A percentile compares a stretch with the other conserved stretches of the same genome.
These are phyloP conservation scores for Colletotrichum plurivorum DNA, from an alignment of 2,329 filamentous ascomycete species.

Conservation along the genomic window DNA sequence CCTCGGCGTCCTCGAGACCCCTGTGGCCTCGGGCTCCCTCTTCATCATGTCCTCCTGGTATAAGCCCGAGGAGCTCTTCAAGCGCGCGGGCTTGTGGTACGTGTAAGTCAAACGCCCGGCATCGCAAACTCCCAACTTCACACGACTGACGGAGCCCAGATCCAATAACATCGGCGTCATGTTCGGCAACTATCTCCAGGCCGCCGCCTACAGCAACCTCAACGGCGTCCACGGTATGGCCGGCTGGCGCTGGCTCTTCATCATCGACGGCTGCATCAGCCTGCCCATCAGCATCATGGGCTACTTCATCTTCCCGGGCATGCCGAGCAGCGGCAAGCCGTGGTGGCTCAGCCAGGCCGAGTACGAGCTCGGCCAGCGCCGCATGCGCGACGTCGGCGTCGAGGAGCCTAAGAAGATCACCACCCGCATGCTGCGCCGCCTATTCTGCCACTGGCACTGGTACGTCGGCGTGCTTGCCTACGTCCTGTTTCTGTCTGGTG, in stretches of 20 bases:
- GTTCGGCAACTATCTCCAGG: constrained; percentile 50
- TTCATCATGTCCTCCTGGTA: constrained; percentile 49
- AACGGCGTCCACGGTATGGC: constrained; percentile 62
- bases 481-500: constrained; percentile 40
- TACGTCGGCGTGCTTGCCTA: constrained; percentile 45
- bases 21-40: constrained; percentile 37
- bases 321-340: constrained; percentile 54
- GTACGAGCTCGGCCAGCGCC: constrained; percentile 50
- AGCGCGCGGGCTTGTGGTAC: constrained; percentile 62
- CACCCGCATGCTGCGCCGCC: constrained; percentile 43
- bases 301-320: constrained; percentile 60
- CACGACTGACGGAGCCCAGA: constrained; percentile 4
- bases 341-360: constrained; percentile 51
- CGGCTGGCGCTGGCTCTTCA: constrained; percentile 67
- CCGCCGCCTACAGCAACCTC: constrained; percentile 62
- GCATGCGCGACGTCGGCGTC: constrained; percentile 44
- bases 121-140: background rate
- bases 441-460: constrained; percentile 46
- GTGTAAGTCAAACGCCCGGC: constrained; percentile 52
- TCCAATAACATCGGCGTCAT: constrained; percentile 46
- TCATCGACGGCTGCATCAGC: constrained; percentile 69
- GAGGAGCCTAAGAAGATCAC: constrained; percentile 42
- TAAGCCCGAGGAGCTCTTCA: constrained; percentile 54
- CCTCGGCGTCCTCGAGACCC: constrained; percentile 45
- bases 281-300: constrained; percentile 66